Evolutionary conservation across 306 rosid species (phyloP), one percentile per base, ranked within the genome.

Genomic region (Citrullus mucosospermus): DNA sequence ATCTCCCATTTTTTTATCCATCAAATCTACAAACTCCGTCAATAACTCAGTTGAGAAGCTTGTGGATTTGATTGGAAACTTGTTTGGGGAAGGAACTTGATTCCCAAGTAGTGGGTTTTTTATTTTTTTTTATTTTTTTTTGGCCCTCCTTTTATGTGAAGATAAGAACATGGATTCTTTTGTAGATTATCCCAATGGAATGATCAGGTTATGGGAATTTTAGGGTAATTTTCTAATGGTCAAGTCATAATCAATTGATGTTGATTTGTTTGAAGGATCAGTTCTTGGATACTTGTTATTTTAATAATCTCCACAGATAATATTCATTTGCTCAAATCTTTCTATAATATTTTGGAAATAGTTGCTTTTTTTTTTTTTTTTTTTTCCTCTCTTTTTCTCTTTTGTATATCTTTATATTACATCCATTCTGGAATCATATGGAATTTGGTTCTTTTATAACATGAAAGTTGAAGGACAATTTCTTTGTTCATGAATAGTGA

Each of bases 41-140:
- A 4, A 38, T 2, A 39, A 17, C 30, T 66, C 15, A 3, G 13
- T 39, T 13, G 8, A 38, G 18, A 38, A 39, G 71, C 14, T 18
- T 4, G 50, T 18, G 9, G 74, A 38, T 68, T 25, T 66, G 75
- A 68, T 68, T 68, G 18, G 25, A 43, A 10, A n/a, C 20, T 41
- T 68, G 75, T 67, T 18, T 67, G 32, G 17, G 28, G 75, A 22
- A 44, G n/a, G 75, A 69, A 69, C 75, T 69, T 44, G 75, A 69
- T 69, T 69, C 75, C 22, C 51, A 46, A 44, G n/a, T 69, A 44
- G 75, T 68, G 54, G 34, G 8, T 25, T 11, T 14, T 14, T 25
- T 25, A 0, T 25, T 25, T 25, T 0, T 25, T 25, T 25, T 25
- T 25, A 0, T 25, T 25, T 25, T 25, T 2, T 61, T 39, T 38